Evolutionary conservation across 768 basidiomycete species (phyloP).

Genomic region (Crassisporium funariophilum): DNA sequence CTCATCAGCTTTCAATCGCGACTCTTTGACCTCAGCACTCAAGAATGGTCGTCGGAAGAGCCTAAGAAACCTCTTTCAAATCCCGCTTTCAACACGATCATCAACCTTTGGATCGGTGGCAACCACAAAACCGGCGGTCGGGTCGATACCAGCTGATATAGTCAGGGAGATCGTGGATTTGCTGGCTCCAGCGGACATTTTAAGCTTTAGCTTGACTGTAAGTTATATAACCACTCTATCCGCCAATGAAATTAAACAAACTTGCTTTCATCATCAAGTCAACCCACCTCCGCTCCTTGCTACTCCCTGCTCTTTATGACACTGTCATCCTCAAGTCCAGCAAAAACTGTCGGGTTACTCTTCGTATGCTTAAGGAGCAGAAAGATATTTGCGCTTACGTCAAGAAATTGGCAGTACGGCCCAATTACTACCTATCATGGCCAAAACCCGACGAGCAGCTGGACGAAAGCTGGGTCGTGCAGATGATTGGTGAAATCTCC

Average conservation of each 20-base stretch:
- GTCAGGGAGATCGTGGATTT: constrained; percentile 40
- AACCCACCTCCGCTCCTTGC: constrained; percentile 29
- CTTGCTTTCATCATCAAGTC: constrained; percentile 8
- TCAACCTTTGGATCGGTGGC: constrained; percentile 27
- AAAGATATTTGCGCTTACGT: constrained; percentile 42
- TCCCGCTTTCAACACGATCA: constrained; percentile 32
- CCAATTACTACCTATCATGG: constrained; percentile 56
- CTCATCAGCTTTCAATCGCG: constrained; percentile 15
- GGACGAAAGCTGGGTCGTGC: constrained; percentile 44
- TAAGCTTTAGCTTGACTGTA: constrained; percentile 45
- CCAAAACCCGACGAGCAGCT: constrained; percentile 43
- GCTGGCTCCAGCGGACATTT: constrained; percentile 38
- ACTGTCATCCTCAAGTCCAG: constrained; percentile 48
- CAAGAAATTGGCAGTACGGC: constrained; percentile 45
- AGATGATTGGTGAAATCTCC: constrained; percentile 36
- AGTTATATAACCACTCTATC: constrained; percentile 18
- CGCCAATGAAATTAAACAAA: constrained; percentile 5
- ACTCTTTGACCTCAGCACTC: constrained; percentile 15
- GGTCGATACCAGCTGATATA: constrained; percentile 41
- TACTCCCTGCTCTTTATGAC: constrained; percentile 45
- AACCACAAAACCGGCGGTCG: constrained; percentile 21
- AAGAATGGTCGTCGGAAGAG: constrained; percentile 32
- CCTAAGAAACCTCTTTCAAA: constrained; percentile 36
- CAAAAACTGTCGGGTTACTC: constrained; percentile 35
- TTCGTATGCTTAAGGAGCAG: constrained; percentile 36